phyloP scores from a whole-genome alignment of 495 filamentous ascomycete species.

The Penicillium cataractarum region DNA sequence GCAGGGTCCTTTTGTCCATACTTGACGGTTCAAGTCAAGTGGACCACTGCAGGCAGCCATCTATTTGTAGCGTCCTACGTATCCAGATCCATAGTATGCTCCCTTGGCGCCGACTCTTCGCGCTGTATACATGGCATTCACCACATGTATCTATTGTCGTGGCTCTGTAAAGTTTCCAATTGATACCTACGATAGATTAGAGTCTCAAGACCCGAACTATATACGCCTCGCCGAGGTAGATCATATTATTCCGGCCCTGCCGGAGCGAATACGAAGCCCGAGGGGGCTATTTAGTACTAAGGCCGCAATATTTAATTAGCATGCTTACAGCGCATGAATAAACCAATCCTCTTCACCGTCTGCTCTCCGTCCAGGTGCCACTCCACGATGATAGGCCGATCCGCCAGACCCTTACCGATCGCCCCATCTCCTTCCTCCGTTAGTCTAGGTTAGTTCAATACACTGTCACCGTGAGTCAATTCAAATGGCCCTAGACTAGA shows the following conservation, averaged over 20 bases:
- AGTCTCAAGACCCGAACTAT: background rate
- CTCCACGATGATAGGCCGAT: slow-evolving; percentile 9
- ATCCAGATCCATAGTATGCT: too few species aligned
- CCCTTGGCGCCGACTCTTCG: too few species aligned
- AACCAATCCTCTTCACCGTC: background rate
- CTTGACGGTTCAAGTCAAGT: too few species aligned
- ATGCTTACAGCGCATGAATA: background rate
- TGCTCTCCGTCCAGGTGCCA: background rate
- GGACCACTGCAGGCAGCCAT: too few species aligned
- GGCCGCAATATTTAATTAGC: background rate
- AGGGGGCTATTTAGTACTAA: background rate
- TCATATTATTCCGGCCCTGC: background rate
- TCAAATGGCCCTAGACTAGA: background rate
- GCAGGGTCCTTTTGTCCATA: background rate
- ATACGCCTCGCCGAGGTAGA: too few species aligned
- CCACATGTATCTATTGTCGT: background rate
- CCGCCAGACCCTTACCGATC: slow-evolving; percentile 22
- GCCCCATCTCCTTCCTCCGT: background rate
- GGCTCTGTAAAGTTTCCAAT: background rate
- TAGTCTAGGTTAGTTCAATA: background rate
- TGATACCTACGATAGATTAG: too few species aligned
- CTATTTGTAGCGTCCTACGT: too few species aligned
- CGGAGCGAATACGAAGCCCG: background rate
- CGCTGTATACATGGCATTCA: too few species aligned
- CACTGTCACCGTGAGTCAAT: background rate